Evolutionary conservation across 2,329 filamentous ascomycete genomes (phyloP).

Genomic region (Metarhizium album): DNA sequence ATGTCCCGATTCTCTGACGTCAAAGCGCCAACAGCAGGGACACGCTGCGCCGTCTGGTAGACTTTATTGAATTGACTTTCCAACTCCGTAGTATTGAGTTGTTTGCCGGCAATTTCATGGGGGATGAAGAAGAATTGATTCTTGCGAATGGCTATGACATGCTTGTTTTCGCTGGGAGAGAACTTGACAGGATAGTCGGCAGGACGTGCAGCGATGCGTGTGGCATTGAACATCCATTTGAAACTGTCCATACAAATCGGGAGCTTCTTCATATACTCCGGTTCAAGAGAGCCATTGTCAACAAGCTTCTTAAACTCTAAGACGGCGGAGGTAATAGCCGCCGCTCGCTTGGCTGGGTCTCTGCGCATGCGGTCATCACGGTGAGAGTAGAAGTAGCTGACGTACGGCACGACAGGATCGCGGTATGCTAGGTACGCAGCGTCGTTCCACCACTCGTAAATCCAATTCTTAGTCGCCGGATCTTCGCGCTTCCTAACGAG

Average conservation of each 20-base stretch:
- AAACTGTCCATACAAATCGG: constrained; percentile 98
- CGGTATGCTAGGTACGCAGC: constrained; percentile 86
- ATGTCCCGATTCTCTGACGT: constrained; percentile 90
- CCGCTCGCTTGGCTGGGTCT: constrained; percentile 84
- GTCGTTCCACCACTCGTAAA: constrained; percentile 98
- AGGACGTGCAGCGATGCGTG: constrained; percentile 71
- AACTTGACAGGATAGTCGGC: constrained; percentile 80
- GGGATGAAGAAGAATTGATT: constrained; percentile 95
- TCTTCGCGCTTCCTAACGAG: constrained; percentile 69
- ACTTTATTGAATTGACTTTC: constrained; percentile 81
- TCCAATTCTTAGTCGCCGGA: constrained; percentile 81
- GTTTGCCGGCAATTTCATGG: constrained; percentile 70
- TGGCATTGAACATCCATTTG: constrained; percentile 97
- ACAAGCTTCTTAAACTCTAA: constrained; percentile 94
- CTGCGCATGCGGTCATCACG: constrained; percentile 81
- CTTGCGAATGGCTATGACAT: constrained; percentile 85
- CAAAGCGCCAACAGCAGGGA: constrained; percentile 68
- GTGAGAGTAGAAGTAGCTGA: constrained; percentile 99
- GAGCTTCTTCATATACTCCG: constrained; percentile 96
- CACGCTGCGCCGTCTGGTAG: constrained; percentile 63
- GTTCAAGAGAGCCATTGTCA: constrained; percentile 71
- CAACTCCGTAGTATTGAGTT: constrained; percentile 80
- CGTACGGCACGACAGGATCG: constrained; percentile 93
- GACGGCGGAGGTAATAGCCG: constrained; percentile 73
- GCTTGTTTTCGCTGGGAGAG: constrained; percentile 61